A percentile compares a stretch with the other conserved stretches of the same genome.
Evolutionary conservation across 352 stramenopile genomes (phyloP).

Genomic region (Phytophthora pini): DNA sequence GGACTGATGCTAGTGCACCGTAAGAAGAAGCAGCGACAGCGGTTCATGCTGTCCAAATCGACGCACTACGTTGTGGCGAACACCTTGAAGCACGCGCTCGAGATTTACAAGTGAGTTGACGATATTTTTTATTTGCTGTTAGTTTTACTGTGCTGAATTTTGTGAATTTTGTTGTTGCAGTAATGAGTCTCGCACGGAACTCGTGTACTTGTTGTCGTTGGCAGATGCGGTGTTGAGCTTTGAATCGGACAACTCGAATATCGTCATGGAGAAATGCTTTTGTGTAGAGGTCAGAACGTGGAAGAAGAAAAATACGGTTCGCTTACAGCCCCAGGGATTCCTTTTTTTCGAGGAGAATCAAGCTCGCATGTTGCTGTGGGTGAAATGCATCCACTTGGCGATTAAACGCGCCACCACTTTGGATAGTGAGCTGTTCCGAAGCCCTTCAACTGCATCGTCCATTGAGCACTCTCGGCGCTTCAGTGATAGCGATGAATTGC

Average conservation of each 20-base stretch:
- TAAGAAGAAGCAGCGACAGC: constrained; percentile 67
- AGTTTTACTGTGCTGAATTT: background rate
- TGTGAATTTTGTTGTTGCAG: constrained; percentile 12
- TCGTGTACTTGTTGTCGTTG: constrained; percentile 73
- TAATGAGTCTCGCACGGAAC: constrained; percentile 56
- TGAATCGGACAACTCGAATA: constrained; percentile 71
- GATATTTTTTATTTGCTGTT: constrained; percentile 2
- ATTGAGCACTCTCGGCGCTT: constrained; percentile 12
- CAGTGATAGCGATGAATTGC: constrained; percentile 33
- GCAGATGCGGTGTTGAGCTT: constrained; percentile 61
- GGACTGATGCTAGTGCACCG: constrained; percentile 68
- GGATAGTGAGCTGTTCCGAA: constrained; percentile 51
- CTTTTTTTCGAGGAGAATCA: constrained; percentile 81
- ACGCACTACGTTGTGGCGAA: constrained; percentile 62
- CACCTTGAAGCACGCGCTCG: constrained; percentile 55
- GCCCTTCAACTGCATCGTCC: constrained; percentile 24
- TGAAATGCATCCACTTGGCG: constrained; percentile 77
- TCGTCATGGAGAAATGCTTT: constrained; percentile 83
- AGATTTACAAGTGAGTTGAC: constrained; percentile 57
- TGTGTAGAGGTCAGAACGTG: constrained; percentile 72
- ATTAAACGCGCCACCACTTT: constrained; percentile 60
- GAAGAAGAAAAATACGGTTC: constrained; percentile 73
- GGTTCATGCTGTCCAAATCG: constrained; percentile 54
- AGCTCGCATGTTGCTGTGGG: constrained; percentile 71
- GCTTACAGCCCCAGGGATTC: constrained; percentile 66